phyloP scores from a whole-genome alignment of 108 stramenopile genomes.

The Nitzschia inconspicua region DNA sequence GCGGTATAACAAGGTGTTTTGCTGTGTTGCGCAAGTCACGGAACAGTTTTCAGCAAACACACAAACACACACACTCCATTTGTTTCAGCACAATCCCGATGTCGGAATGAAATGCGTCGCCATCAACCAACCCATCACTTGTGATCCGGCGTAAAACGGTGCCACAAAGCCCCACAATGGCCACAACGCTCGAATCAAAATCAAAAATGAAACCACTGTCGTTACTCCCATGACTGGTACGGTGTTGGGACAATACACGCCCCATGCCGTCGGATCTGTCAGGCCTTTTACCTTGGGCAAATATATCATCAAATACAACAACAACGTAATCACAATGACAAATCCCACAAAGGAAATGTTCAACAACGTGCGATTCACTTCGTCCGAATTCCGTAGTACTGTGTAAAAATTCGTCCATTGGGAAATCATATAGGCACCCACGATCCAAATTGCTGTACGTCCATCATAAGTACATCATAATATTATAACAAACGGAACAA shows the following conservation, averaged over 20 bases:
- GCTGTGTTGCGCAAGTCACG: too few relatives aligned
- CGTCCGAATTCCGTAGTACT: slow-evolving; percentile 33
- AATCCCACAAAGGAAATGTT: slow-evolving; percentile 33
- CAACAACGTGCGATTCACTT: slow-evolving; percentile 46
- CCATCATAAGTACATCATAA: too few relatives aligned
- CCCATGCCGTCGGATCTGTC: slow-evolving; percentile 65
- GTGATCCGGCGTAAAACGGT: slow-evolving; percentile 72
- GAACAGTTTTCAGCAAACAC: too few relatives aligned
- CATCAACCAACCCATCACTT: slow-evolving; percentile 77
- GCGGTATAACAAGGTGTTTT: too few relatives aligned
- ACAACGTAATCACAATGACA: slow-evolving; percentile 25
- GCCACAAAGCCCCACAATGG: slow-evolving; percentile 88
- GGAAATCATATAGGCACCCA: slow-evolving; percentile 44
- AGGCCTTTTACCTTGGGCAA: slow-evolving; percentile 45
- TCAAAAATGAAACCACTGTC: slow-evolving; percentile 52
- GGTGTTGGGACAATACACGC: slow-evolving; percentile 89
- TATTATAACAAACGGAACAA: not conserved
- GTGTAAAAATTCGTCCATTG: slow-evolving; percentile 44
- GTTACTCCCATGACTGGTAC: slow-evolving; percentile 69
- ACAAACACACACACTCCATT: too few relatives aligned
- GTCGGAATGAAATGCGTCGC: slow-evolving; percentile 84
- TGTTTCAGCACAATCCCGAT: slow-evolving; percentile 13
- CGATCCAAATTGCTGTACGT: slow-evolving; percentile 74
- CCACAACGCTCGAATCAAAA: slow-evolving; percentile 77
- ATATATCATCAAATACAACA: slow-evolving; percentile 58